Percentiles rank a stretch among this genome's conserved stretches.
Conservation (phyloP, 352 stramenopile species). For the Pilasporangium apinafurcum region DNA sequence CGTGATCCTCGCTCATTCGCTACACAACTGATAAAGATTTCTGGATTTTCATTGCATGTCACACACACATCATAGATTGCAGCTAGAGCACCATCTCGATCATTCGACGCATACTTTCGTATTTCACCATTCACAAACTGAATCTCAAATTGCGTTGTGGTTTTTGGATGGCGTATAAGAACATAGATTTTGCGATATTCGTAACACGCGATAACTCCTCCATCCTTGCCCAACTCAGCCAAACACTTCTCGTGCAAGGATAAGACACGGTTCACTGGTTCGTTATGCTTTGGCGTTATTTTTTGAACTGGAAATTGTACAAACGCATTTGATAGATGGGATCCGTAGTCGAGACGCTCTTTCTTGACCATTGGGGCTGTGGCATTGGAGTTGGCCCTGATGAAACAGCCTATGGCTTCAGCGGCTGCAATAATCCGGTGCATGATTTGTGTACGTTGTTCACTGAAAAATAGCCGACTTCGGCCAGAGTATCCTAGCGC, state of each 20-base stretch:
- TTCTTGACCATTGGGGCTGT: constrained; percentile 37
- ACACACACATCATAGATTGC: constrained; percentile 76
- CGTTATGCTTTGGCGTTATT: constrained; percentile 52
- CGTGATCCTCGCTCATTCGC: constrained; percentile 67
- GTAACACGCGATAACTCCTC: constrained; percentile 47
- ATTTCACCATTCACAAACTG: constrained; percentile 63
- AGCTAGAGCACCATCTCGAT: constrained; percentile 70
- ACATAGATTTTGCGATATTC: constrained; percentile 67
- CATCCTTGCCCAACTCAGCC: constrained; percentile 51
- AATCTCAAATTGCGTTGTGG: constrained; percentile 56
- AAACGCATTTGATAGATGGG: constrained; percentile 43
- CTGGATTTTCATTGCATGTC: constrained; percentile 65
- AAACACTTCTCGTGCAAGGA: constrained; percentile 67
- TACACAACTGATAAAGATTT: constrained; percentile 63
- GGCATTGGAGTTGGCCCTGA: constrained; percentile 27
- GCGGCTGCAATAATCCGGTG: constrained; percentile 49
- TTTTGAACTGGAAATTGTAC: constrained; percentile 73
- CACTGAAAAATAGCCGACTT: constrained; percentile 65
- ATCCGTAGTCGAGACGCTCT: constrained; percentile 35
- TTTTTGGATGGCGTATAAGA: constrained; percentile 44
- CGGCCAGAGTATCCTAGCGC: constrained; percentile 61
- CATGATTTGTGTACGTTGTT: constrained; percentile 45
- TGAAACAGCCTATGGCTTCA: constrained; percentile 43
- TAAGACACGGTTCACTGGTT: constrained; percentile 38
- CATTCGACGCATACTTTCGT: constrained; percentile 46